Evolutionary conservation across 2,329 filamentous ascomycete genomes (phyloP), one percentile per base, ranked within the genome.

Genomic region (Pseudonectria foliicola): DNA sequence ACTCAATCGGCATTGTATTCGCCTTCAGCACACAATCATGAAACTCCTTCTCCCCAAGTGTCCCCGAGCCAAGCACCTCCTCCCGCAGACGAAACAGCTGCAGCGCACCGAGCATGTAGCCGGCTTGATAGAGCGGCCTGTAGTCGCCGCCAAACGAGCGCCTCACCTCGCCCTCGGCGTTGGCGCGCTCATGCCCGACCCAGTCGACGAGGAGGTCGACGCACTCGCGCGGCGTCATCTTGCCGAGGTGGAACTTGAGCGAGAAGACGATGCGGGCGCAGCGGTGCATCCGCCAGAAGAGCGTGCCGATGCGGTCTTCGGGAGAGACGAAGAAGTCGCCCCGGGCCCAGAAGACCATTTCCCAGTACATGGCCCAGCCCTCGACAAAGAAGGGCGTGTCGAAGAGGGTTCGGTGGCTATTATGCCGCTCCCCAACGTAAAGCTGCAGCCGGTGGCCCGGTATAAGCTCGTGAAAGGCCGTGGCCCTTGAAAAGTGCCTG

Each of bases 211-310:
- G 61, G 35, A 76, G 48, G 39, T 79, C 71, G 12, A 80, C 66
- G 34, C 72, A 77, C 45, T 76, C 66, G 38, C 64, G 60, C 2
- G 73, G 64, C 8, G 57, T 64, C 63, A 76, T 67, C 40, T 67
- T 50, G 2, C 71, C 72, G 1, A 79, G 62, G 46, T 79, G 75
- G 39, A 77, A 79, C 26, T 66, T 67, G 2, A 79, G 51, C 0
- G 70, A 75, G 53, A 79, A 78, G 10, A 73, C 56, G 44, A 77
- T 77, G 25, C 75, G 67, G 6, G 70, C 68, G 44, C 74, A 77
- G 18, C 75, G 70, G 50, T 80, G 75, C 68, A 79, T 76, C 11
- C 73, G 64, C 75, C 75, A 79, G 50, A 77, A 79, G 7, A 80
- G 54, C 42, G 75, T 72, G 0, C 75, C 75, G 14, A 79, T 63